Percentiles rank a stretch among this genome's conserved stretches.
phyloP scores from a whole-genome alignment of 179 eudicot species.

The Patellifolia procumbens region DNA sequence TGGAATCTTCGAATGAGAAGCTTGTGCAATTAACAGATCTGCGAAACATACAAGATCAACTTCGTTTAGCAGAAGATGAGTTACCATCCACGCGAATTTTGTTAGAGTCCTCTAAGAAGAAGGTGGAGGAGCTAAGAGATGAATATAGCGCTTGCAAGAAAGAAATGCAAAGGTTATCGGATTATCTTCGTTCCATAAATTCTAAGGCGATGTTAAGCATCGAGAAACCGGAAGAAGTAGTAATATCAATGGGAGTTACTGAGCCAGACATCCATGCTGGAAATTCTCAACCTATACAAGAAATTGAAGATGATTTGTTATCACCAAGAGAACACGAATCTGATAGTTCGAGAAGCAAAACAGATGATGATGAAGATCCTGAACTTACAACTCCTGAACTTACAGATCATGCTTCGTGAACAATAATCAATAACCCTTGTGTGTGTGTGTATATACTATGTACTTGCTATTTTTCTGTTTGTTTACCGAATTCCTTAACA shows the following conservation, averaged over 20 bases:
- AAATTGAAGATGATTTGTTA: background rate
- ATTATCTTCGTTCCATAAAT: slow-evolving; percentile 22
- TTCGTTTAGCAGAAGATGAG: slow-evolving; percentile 15
- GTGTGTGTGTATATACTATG: too few species aligned
- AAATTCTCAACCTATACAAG: background rate
- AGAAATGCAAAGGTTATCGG: slow-evolving; percentile 13
- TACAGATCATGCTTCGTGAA: too few species aligned
- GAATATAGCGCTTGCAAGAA: slow-evolving; percentile 11
- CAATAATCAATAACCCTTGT: too few species aligned
- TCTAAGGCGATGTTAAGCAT: slow-evolving; percentile 20
- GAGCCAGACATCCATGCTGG: background rate
- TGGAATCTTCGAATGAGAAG: background rate
- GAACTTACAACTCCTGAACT: too few species aligned
- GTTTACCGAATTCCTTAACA: too few species aligned
- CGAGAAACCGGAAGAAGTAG: slow-evolving; percentile 20
- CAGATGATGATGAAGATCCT: background rate
- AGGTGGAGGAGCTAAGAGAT: slow-evolving; percentile 17
- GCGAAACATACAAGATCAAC: slow-evolving; percentile 8
- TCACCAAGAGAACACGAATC: background rate
- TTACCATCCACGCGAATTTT: slow-evolving; percentile 15
- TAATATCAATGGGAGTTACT: background rate
- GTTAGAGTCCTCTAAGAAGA: slow-evolving; percentile 20
- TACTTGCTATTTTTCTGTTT: too few species aligned
- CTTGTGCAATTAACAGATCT: slow-evolving; percentile 8
- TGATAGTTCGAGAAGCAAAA: background rate